Percentiles rank a stretch among this genome's conserved stretches.
Conservation (phyloP, 1,284 basidiomycete genomes). For the Peniophora sp. region DNA sequence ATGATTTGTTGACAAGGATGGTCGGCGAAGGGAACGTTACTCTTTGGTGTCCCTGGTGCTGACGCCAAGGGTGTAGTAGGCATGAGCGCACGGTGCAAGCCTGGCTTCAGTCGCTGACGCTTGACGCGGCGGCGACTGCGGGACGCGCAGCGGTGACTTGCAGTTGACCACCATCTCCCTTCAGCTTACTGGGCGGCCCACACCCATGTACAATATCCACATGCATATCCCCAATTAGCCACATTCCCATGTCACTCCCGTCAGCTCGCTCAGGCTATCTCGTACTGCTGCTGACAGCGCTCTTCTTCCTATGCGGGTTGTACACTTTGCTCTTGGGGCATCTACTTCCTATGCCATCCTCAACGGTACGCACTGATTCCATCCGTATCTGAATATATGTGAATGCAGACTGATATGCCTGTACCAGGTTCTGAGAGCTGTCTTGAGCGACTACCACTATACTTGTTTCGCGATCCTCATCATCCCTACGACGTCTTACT, state of each 20-base stretch:
- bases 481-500: slow-evolving; percentile 77
- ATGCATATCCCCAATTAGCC: neutral
- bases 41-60: too few species aligned
- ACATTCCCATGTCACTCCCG: slow-evolving; percentile 10
- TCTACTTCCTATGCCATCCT: slow-evolving; percentile 45
- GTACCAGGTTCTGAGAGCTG: slow-evolving; percentile 47
- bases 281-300: slow-evolving; percentile 35
- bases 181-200: too few species aligned
- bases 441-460: slow-evolving; percentile 75
- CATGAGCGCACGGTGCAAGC: too few species aligned
- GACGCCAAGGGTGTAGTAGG: too few species aligned
- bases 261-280: slow-evolving; percentile 33
- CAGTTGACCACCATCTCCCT: too few species aligned
- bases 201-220: neutral
- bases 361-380: slow-evolving; percentile 31
- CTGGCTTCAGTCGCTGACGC: too few species aligned
- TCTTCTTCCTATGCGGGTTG: slow-evolving; percentile 50
- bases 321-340: slow-evolving; percentile 62
- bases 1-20: too few species aligned
- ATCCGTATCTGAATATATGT: neutral
- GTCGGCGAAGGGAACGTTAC: too few species aligned
- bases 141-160: too few species aligned
- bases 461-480: slow-evolving; percentile 80
- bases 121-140: too few species aligned
- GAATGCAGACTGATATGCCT: neutral